These are phyloP conservation scores for Steccherinum ochraceum DNA, from an alignment of 768 basidiomycete genomes.

Conservation along the genomic window DNA sequence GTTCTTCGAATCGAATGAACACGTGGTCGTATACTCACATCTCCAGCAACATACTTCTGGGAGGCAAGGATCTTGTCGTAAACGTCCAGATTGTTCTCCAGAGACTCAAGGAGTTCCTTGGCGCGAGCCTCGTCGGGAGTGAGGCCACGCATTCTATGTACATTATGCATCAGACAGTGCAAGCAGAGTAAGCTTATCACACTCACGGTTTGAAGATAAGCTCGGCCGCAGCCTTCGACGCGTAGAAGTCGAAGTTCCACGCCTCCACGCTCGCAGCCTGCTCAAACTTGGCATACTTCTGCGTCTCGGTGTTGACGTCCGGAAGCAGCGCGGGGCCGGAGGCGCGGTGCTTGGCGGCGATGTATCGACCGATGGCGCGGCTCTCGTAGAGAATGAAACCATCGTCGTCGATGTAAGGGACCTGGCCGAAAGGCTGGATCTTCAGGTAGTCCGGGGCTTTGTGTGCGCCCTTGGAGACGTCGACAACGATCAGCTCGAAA, in stretches of 20 bases:
- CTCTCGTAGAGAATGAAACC: slow-evolving; percentile 55
- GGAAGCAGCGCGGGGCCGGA: not conserved
- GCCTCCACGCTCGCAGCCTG: too few species aligned
- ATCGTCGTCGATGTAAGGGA: slow-evolving; percentile 47
- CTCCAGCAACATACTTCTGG: slow-evolving; percentile 25
- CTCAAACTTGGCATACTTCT: not conserved
- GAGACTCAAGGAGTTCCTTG: not conserved
- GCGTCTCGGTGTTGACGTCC: too few species aligned
- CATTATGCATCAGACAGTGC: too few species aligned
- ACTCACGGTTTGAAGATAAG: too few species aligned
- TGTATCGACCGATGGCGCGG: slow-evolving; percentile 54
- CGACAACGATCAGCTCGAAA: slow-evolving; percentile 41
- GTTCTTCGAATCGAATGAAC: too few species aligned
- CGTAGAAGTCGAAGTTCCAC: too few species aligned
- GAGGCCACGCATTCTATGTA: too few species aligned
- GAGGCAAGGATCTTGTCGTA: slow-evolving; percentile 24
- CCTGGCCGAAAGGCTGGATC: slow-evolving; percentile 59
- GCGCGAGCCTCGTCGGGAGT: slow-evolving; percentile 1
- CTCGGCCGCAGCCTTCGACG: too few species aligned
- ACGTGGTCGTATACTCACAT: slow-evolving; percentile 14
- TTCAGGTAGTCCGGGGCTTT: slow-evolving; percentile 36
- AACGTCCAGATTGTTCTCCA: slow-evolving; percentile 16
- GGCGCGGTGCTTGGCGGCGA: slow-evolving; percentile 43
- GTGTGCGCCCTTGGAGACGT: slow-evolving; percentile 37
- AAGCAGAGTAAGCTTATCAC: too few species aligned